Conservation (phyloP, 148 eudicot species). For the Spergularia marina region DNA sequence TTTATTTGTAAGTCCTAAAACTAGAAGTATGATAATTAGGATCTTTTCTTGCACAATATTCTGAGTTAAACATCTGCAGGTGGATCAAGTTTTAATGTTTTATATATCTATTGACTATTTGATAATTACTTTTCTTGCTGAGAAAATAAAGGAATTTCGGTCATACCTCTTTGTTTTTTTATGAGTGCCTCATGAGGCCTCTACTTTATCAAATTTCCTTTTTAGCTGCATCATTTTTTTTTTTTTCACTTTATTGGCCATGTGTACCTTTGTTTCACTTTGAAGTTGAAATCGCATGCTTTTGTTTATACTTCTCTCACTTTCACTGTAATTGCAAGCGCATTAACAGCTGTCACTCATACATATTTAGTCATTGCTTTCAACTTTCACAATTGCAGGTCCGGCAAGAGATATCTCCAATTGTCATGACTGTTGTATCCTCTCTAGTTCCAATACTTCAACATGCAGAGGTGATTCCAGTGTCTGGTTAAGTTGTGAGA, state of each 20-base stretch:
- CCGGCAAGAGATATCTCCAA: slow-evolving; percentile 74
- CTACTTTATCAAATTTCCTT: neutral
- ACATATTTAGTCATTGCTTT: neutral
- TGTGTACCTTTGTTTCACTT: neutral
- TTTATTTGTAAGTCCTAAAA: neutral
- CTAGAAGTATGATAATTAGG: neutral
- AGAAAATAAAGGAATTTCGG: neutral
- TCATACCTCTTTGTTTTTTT: neutral
- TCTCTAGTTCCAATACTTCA: slow-evolving; percentile 85
- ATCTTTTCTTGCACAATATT: no score
- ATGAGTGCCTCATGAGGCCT: neutral
- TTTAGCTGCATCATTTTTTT: neutral
- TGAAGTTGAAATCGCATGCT: neutral
- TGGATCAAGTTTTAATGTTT: no score
- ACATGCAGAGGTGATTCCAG: slow-evolving; percentile 71
- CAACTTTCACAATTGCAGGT: slow-evolving; percentile 48
- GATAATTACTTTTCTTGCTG: neutral
- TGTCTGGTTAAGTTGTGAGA: neutral
- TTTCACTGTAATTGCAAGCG: neutral
- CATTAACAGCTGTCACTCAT: neutral
- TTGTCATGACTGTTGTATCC: slow-evolving; percentile 74
- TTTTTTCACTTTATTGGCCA: neutral
- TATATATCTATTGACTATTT: neutral
- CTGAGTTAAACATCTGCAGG: no score
- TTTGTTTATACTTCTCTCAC: neutral